phyloP scores from a whole-genome alignment of 352 stramenopile genomes.

The Phytophthora cactorum region DNA sequence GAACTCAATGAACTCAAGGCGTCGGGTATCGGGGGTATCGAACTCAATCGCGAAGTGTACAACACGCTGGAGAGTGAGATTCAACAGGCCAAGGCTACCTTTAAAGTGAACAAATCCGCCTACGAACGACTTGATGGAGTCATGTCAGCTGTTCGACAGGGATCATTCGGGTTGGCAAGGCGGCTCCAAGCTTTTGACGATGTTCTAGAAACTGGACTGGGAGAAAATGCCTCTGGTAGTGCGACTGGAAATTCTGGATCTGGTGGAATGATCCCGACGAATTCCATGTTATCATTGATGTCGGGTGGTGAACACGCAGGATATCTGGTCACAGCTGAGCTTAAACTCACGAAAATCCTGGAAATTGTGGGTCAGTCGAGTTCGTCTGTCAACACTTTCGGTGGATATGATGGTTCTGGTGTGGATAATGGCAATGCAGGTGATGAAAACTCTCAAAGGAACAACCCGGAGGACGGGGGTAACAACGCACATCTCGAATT shows the following conservation, averaged over 20 bases:
- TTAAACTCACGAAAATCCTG: constrained; percentile 83
- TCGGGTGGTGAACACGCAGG: constrained; percentile 61
- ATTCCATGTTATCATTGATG: constrained; percentile 37
- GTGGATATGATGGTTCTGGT: constrained; percentile 37
- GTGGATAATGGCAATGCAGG: constrained; percentile 34
- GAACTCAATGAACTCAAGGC: constrained; percentile 83
- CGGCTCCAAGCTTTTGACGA: constrained; percentile 77
- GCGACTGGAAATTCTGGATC: constrained; percentile 6
- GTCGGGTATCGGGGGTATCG: constrained; percentile 74
- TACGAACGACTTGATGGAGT: constrained; percentile 80
- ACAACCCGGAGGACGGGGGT: constrained; percentile 28
- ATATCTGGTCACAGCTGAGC: constrained; percentile 60
- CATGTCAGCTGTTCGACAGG: constrained; percentile 74
- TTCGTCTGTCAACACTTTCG: constrained; percentile 64
- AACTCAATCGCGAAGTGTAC: constrained; percentile 84
- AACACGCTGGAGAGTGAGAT: constrained; percentile 82
- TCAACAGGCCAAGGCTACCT: constrained; percentile 65
- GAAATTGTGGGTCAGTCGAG: constrained; percentile 81
- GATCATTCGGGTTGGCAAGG: constrained; percentile 73
- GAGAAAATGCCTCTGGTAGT: constrained; percentile 14
- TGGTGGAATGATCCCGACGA: constrained; percentile 26
- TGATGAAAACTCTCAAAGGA: constrained; percentile 33
- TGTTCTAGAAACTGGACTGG: constrained; percentile 47
- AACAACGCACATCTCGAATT: constrained; percentile 43
- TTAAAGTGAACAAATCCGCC: constrained; percentile 83